Base-by-base conservation (phyloP, 108 stramenopile genomes). In the Cyclostephanos tholiformis region DNA sequence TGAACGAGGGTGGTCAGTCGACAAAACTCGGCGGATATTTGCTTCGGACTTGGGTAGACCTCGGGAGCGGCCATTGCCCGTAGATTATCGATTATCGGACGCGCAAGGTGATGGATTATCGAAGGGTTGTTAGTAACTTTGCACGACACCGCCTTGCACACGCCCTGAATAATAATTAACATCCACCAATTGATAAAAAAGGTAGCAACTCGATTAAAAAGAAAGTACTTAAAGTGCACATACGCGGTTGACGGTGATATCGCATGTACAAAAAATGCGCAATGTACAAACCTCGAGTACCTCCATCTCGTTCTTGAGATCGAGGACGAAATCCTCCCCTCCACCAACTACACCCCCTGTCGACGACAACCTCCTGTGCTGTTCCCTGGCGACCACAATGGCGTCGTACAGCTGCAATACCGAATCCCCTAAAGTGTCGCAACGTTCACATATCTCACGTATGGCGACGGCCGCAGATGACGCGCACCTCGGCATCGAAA, bases 251-350 rank as follows among this genome's bases (percentile, higher is more conserved):
- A n/a, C n/a, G n/a, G n/a, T n/a, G n/a, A n/a, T n/a, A n/a, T n/a
- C n/a, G n/a, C n/a, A n/a, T n/a, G n/a, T n/a, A n/a, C n/a, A n/a
- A n/a, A n/a, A n/a, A n/a, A n/a, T n/a, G n/a, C n/a, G n/a, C n/a
- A n/a, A n/a, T n/a, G n/a, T n/a, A n/a, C n/a, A n/a, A n/a, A n/a
- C n/a, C 76, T 97, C 95, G 12, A 97, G 75, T 27, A 97, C 79
- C 72, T 91, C 91, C 35, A 96, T 69, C 65, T 97, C 97, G 80
- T 96, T 95, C 56, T 89, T 88, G 30, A 96, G 56, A 36, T 91
- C 79, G 55, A 96, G 76, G 26, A 81, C 68, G 60, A 79, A 79
- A 23, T 76, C 79, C 48, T 76, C 79, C 4, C 78, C 71, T 36
- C 56, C 53, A 12, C 46, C 50, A 32, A 32, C 32, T 4, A 4